These are phyloP conservation scores for Artomyces pyxidatus DNA, from an alignment of 768 basidiomycete genomes.

Conservation along the genomic window DNA sequence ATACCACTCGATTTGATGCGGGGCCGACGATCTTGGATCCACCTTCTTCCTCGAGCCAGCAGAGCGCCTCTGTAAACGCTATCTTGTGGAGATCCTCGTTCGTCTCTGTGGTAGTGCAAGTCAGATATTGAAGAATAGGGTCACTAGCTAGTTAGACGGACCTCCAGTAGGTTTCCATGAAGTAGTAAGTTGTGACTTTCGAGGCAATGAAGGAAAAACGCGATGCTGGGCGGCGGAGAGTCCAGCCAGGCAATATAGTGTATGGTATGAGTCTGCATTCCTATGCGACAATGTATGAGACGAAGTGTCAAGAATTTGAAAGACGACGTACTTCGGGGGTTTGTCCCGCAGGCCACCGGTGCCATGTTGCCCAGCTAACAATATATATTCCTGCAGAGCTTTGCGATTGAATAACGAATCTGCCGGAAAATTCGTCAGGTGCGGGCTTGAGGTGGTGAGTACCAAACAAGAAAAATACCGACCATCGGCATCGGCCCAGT, in stretches of 20 bases:
- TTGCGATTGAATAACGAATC: conserved; percentile 48
- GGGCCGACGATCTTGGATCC: conserved; percentile 49
- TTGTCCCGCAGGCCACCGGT: conserved; percentile 90
- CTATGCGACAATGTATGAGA: conserved; percentile 30
- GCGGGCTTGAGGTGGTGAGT: neutral
- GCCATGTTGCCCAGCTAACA: conserved; percentile 79
- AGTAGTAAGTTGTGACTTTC: conserved; percentile 25
- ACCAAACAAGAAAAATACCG: conserved; percentile 11
- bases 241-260: conserved; percentile 86
- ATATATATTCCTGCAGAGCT: conserved; percentile 81
- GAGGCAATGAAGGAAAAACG: conserved; percentile 39
- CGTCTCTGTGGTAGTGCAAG: conserved; percentile 24
- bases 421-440: conserved; percentile 6
- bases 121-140: no score
- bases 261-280: conserved; percentile 91
- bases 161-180: conserved; percentile 30
- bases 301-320: neutral
- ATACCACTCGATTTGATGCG: conserved; percentile 52
- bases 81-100: conserved; percentile 29
- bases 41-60: conserved; percentile 66
- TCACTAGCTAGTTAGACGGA: neutral
- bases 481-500: conserved; percentile 75
- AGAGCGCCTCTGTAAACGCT: conserved; percentile 46
- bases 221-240: conserved; percentile 84
- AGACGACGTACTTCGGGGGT: conserved; percentile 70